phyloP scores from a whole-genome alignment of 768 basidiomycete species.

The Lactifluus subvellereus region DNA sequence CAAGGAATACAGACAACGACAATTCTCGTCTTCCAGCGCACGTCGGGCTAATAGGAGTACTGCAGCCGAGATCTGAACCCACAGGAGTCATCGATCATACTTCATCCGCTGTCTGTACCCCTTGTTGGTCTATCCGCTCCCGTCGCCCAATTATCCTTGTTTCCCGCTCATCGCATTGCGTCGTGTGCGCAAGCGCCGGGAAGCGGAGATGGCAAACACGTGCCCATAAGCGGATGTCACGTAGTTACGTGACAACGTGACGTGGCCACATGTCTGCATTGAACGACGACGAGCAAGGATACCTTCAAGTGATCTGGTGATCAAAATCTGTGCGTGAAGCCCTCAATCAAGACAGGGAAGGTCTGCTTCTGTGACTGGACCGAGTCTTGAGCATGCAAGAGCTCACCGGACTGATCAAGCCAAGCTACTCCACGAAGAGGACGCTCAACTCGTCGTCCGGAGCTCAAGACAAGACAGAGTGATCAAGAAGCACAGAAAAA shows the following conservation, averaged over 20 bases:
- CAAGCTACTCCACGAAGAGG: conserved; percentile 11
- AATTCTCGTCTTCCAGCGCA: neutral
- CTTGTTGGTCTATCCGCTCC: neutral
- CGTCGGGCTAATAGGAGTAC: neutral
- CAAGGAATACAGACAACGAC: neutral
- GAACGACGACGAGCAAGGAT: conserved; percentile 20
- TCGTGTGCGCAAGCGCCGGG: neutral
- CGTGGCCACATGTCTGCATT: conserved; percentile 14
- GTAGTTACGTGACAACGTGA: conserved; percentile 21
- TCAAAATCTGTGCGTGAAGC: conserved; percentile 14
- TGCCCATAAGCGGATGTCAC: conserved; percentile 19
- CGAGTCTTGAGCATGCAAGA: conserved; percentile 18
- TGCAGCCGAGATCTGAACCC: neutral
- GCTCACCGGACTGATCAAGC: conserved; percentile 5
- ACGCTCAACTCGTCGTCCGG: conserved; percentile 6
- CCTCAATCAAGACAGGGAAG: conserved; percentile 5
- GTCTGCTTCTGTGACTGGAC: conserved; percentile 18
- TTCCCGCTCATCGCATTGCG: neutral
- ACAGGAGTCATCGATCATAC: neutral
- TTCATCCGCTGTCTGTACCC: neutral
- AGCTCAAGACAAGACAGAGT: conserved; percentile 20
- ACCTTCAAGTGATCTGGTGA: conserved; percentile 17
- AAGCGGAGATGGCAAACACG: conserved; percentile 5
- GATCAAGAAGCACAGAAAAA: conserved; percentile 13
- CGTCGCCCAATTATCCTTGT: conserved; percentile 8